phyloP scores from a whole-genome alignment of 495 filamentous ascomycete genomes.

The Podospora appendiculata region DNA sequence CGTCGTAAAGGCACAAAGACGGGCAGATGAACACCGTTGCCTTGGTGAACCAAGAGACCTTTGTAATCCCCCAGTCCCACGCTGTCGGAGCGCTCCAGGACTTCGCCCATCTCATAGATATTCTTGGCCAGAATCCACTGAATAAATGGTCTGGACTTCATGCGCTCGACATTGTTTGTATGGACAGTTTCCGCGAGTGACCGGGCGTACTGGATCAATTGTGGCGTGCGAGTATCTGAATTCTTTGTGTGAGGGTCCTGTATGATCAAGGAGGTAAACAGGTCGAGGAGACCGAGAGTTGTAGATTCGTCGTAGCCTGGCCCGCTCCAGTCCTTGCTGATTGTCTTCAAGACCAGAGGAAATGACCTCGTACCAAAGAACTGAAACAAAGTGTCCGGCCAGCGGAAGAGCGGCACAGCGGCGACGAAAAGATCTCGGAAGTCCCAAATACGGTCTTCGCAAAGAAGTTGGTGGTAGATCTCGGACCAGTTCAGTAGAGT shows the following conservation, averaged over 20 bases:
- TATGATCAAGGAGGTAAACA: slow-evolving; percentile 11
- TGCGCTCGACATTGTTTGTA: slow-evolving; percentile 1
- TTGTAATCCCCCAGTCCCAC: not conserved
- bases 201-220: slow-evolving; percentile 5
- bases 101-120: slow-evolving; percentile 2
- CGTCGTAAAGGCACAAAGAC: slow-evolving; percentile 9
- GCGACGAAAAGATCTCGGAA: slow-evolving; percentile 12
- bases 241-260: not conserved
- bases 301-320: slow-evolving; percentile 7
- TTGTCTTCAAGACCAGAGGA: not conserved
- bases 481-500: slow-evolving; percentile 2
- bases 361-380: not conserved
- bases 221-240: not conserved
- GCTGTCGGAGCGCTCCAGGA: slow-evolving; percentile 1
- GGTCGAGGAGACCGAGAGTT: slow-evolving; percentile 13
- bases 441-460: slow-evolving; percentile 13
- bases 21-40: slow-evolving; percentile 7
- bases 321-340: slow-evolving; percentile 10
- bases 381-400: not conserved
- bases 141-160: slow-evolving; percentile 16
- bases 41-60: slow-evolving; percentile 4
- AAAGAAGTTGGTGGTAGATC: slow-evolving; percentile 8
- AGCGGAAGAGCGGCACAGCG: slow-evolving; percentile 6
- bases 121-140: slow-evolving; percentile 14
- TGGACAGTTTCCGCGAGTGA: slow-evolving; percentile 3